Evolutionary conservation across 768 basidiomycete genomes (phyloP).

Genomic region (Tylopilus cervinicoccineus): DNA sequence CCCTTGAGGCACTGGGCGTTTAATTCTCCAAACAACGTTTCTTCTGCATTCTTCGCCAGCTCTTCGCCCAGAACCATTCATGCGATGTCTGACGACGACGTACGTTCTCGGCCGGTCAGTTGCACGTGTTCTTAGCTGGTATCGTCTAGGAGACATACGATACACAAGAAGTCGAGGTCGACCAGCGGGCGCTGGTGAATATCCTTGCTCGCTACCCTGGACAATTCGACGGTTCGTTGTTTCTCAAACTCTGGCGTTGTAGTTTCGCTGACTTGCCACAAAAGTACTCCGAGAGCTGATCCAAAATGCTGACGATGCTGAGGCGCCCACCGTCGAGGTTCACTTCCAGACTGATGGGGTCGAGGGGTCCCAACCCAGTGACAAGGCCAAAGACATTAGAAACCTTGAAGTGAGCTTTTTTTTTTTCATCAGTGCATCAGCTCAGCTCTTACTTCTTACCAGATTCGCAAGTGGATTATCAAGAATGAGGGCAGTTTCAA

Average conservation of each 20-base stretch:
- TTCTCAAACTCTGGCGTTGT: neutral
- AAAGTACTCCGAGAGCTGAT: conserved; percentile 49
- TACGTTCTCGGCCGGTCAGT: neutral
- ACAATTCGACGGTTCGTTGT: conserved; percentile 4
- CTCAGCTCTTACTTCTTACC: neutral
- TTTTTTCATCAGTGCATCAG: neutral
- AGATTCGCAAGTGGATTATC: conserved; percentile 14
- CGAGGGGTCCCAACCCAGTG: neutral
- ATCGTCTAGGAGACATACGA: neutral
- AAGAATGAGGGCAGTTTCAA: conserved; percentile 9
- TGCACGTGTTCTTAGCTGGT: neutral
- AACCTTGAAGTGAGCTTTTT: neutral
- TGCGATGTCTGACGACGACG: neutral
- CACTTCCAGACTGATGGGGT: conserved; percentile 29
- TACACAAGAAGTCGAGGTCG: conserved; percentile 14
- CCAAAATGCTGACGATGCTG: conserved; percentile 56
- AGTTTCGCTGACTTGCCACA: neutral
- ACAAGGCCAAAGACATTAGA: neutral
- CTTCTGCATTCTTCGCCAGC: neutral
- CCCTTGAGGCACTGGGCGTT: neutral
- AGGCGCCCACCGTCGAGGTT: conserved; percentile 32
- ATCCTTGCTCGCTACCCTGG: conserved; percentile 19
- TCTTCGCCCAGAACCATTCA: neutral
- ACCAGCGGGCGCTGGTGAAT: conserved; percentile 14
- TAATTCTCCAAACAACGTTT: neutral